Evolutionary conservation across 2,329 filamentous ascomycete species (phyloP).

Genomic region (Apiospora rasikravindrae): DNA sequence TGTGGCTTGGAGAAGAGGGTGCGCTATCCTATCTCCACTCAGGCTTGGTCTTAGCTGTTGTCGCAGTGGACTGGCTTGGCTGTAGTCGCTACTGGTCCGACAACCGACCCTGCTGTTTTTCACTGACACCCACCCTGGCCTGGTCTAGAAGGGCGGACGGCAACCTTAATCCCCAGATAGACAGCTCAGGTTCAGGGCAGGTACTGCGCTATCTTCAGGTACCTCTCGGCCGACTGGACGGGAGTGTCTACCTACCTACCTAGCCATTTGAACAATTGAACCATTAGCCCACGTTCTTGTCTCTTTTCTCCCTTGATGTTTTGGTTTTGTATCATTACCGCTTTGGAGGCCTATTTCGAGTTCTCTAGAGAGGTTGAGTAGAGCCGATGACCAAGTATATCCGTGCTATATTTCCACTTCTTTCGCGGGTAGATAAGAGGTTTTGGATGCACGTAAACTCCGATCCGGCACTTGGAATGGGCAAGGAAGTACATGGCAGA

Average conservation of each 20-base stretch:
- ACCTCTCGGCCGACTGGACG: neutral
- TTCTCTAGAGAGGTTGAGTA: neutral
- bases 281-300: neutral
- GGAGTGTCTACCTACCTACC: too few relatives aligned
- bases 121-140: constrained; percentile 8
- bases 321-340: neutral
- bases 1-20: neutral
- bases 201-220: constrained; percentile 14
- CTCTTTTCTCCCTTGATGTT: neutral
- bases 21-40: neutral
- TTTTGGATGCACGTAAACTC: neutral
- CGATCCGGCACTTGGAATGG: neutral
- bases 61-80: neutral
- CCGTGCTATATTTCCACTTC: neutral
- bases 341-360: neutral
- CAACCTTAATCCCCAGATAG: constrained; percentile 14
- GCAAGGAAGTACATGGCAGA: neutral
- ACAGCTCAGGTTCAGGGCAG: neutral
- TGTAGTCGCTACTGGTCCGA: constrained; percentile 6
- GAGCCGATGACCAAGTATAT: neutral
- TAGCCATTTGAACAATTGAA: too few relatives aligned
- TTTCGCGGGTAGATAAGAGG: neutral
- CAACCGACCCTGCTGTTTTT: constrained; percentile 11
- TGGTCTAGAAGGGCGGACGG: constrained; percentile 7
- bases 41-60: neutral